Conservation (phyloP, 169 alveolate genomes). For the Cryptosporidium ubiquitum region DNA sequence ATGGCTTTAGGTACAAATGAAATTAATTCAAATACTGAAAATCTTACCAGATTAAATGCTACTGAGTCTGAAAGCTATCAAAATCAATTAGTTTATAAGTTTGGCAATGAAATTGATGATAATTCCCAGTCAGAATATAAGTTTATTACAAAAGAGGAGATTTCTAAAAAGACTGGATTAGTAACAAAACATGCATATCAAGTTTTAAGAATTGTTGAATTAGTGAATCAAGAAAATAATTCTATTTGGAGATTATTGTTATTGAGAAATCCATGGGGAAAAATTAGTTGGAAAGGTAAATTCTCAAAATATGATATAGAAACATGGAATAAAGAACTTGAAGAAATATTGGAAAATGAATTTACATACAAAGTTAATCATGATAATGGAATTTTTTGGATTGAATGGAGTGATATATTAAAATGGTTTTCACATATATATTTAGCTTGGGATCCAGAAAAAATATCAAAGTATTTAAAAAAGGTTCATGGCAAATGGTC, state of each 20-base stretch:
- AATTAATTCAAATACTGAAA: not conserved
- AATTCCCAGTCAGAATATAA: not conserved
- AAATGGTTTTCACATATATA: slow-evolving; percentile 89
- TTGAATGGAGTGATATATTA: slow-evolving; percentile 88
- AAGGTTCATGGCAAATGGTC: slow-evolving; percentile 81
- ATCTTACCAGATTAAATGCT: not conserved
- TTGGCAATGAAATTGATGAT: not conserved
- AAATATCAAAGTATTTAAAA: not conserved
- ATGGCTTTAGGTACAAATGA: slow-evolving; percentile 64
- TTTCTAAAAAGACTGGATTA: slow-evolving; percentile 75
- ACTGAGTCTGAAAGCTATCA: not conserved
- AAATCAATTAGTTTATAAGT: not conserved
- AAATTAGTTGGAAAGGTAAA: slow-evolving; percentile 88
- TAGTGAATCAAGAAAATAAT: slow-evolving; percentile 60
- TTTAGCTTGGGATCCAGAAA: slow-evolving; percentile 86
- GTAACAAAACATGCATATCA: slow-evolving; percentile 90
- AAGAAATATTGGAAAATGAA: slow-evolving; percentile 72
- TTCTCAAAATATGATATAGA: slow-evolving; percentile 81
- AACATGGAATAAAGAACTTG: slow-evolving; percentile 79
- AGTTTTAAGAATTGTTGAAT: slow-evolving; percentile 82
- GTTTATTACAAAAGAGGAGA: slow-evolving; percentile 17
- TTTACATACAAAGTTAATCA: slow-evolving; percentile 11
- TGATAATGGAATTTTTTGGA: slow-evolving; percentile 90
- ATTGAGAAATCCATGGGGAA: slow-evolving; percentile 94
- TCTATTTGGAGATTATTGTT: slow-evolving; percentile 78